phyloP scores from a whole-genome alignment of 2,329 filamentous ascomycete genomes.

The Penicillium expansum region DNA sequence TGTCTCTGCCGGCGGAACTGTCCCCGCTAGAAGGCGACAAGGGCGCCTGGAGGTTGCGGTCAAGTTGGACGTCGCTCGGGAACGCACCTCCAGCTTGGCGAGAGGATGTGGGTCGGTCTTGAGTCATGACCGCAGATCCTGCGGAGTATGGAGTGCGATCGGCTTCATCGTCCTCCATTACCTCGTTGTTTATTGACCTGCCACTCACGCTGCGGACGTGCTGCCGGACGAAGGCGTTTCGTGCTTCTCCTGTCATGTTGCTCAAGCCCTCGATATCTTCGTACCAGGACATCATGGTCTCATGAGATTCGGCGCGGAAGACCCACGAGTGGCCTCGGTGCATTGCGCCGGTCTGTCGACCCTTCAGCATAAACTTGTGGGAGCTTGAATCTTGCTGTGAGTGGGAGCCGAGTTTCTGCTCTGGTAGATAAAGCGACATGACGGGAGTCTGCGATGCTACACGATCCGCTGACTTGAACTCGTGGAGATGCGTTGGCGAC shows the following conservation, averaged over 20 bases:
- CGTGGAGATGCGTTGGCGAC: conserved; percentile 93
- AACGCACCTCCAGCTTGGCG: conserved; percentile 94
- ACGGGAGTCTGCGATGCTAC: conserved; percentile 76
- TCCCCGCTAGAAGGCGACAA: conserved; percentile 77
- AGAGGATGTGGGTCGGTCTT: conserved; percentile 39
- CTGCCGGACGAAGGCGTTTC: conserved; percentile 78
- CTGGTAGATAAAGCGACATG: conserved; percentile 92
- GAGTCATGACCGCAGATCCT: conserved; percentile 44
- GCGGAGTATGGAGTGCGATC: conserved; percentile 65
- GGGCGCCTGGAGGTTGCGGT: conserved; percentile 77
- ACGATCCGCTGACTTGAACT: conserved; percentile 98
- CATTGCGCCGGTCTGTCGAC: conserved; percentile 87
- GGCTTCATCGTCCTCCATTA: conserved; percentile 70
- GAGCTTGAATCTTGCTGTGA: conserved; percentile 78
- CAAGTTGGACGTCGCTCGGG: conserved; percentile 87
- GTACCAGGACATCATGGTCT: conserved; percentile 97
- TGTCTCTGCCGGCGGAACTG: conserved; percentile 66
- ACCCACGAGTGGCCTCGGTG: conserved; percentile 75
- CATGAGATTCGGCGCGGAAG: conserved; percentile 68
- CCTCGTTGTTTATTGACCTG: conserved; percentile 68
- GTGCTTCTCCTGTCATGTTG: conserved; percentile 83
- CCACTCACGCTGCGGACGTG: conserved; percentile 77
- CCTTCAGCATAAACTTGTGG: conserved; percentile 97
- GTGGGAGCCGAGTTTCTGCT: conserved; percentile 92
- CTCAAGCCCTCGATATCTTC: conserved; percentile 88